Conservation (phyloP, 768 basidiomycete species). For the Postia placenta region DNA sequence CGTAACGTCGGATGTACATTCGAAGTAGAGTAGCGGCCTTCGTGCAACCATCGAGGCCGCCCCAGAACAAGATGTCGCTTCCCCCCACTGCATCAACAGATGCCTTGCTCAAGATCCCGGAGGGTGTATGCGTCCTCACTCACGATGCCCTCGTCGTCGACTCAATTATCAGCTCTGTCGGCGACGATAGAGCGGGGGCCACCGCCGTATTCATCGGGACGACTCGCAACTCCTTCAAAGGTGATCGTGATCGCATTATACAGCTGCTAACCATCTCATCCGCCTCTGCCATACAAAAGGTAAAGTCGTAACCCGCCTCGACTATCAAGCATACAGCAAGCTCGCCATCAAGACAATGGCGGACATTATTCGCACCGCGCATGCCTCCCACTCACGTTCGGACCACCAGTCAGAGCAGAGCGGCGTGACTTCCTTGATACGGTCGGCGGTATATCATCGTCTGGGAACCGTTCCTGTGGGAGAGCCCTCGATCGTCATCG, state of each 20-base stretch:
- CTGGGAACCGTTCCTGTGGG: constrained; percentile 74
- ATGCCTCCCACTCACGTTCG: constrained; percentile 36
- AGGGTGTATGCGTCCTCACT: constrained; percentile 54
- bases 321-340: constrained; percentile 81
- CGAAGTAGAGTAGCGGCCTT: no score
- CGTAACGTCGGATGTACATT: no score
- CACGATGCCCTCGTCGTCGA: constrained; percentile 51
- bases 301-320: constrained; percentile 62
- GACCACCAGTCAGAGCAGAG: constrained; percentile 19
- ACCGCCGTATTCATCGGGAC: constrained; percentile 78
- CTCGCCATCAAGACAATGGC: constrained; percentile 75
- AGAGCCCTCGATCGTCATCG: constrained; percentile 78
- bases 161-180: constrained; percentile 55
- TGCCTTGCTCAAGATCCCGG: constrained; percentile 32
- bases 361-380: constrained; percentile 45
- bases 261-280: background rate
- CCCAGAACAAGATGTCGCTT: background rate
- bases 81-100: constrained; percentile 33
- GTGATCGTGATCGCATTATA: constrained; percentile 27
- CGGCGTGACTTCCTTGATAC: constrained; percentile 32
- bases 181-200: constrained; percentile 62
- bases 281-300: constrained; percentile 32
- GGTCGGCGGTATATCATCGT: constrained; percentile 67
- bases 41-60: no score
- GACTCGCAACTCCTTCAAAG: constrained; percentile 81